Conservation (phyloP, 2,329 filamentous ascomycete genomes). For the Ophiostoma quercus region DNA sequence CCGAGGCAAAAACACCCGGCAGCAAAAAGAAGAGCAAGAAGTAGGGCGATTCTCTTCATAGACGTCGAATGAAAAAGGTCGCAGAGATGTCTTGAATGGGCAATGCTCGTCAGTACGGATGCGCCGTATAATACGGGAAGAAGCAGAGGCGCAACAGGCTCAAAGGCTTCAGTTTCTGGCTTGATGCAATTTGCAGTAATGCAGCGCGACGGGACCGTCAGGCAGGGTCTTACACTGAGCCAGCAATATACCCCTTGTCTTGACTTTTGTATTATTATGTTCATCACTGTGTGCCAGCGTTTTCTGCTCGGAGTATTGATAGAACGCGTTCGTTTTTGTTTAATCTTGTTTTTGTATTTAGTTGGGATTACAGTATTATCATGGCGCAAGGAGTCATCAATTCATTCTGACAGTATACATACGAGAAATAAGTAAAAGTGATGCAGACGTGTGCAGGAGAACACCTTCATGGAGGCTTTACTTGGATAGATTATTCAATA, state of each 20-base stretch:
- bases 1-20: constrained; percentile 26
- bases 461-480: too few species aligned
- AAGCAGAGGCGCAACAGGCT: not conserved
- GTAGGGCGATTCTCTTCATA: constrained; percentile 31
- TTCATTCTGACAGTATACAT: not conserved
- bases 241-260: constrained; percentile 10
- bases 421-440: not conserved
- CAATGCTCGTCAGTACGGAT: not conserved
- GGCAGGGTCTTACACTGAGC: not conserved
- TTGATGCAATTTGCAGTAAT: not conserved
- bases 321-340: not conserved
- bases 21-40: constrained; percentile 61
- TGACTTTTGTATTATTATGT: constrained; percentile 10
- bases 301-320: not conserved
- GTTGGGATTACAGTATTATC: not conserved
- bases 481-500: not conserved
- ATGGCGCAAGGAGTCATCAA: constrained; percentile 12
- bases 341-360: not conserved
- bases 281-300: constrained; percentile 1
- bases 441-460: not conserved
- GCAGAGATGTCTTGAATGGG: too few species aligned
- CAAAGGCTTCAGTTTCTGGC: not conserved
- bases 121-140: not conserved
- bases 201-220: not conserved
- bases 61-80: not conserved